Evolutionary conservation across 2,329 filamentous ascomycete genomes (phyloP).

Genomic region (Blastomyces gilchristii): DNA sequence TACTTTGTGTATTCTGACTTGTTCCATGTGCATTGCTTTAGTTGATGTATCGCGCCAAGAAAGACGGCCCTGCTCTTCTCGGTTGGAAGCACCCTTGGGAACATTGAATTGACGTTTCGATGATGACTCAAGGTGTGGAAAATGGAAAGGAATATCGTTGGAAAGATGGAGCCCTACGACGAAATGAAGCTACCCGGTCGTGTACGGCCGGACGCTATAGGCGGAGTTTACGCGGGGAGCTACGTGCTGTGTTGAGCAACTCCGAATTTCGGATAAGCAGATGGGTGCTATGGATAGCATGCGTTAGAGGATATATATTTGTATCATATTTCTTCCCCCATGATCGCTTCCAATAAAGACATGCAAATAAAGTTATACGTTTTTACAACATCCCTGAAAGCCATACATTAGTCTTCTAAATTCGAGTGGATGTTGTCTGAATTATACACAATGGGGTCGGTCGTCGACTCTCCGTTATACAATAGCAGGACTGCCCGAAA

Average conservation of each 20-base stretch:
- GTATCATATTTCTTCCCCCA: neutral
- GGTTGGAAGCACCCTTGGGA: conserved; percentile 98
- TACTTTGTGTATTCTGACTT: conserved; percentile 4
- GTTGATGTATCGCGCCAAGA: conserved; percentile 93
- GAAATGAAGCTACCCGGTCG: neutral
- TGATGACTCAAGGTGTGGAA: neutral
- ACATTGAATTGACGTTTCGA: conserved; percentile 47
- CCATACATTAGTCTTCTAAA: neutral
- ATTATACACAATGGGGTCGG: neutral
- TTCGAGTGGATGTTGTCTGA: neutral
- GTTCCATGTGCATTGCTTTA: conserved; percentile 29
- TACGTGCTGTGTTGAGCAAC: neutral
- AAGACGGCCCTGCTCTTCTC: conserved; percentile 82
- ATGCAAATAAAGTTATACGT: neutral
- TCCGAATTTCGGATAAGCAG: neutral
- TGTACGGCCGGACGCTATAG: neutral
- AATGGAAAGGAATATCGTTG: neutral
- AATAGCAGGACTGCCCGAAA: neutral
- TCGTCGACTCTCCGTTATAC: neutral
- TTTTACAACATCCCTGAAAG: neutral
- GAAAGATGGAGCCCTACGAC: neutral
- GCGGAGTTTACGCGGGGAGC: too few relatives aligned
- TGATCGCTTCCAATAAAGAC: neutral
- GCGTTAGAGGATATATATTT: neutral
- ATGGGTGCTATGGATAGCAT: neutral